Conservation (phyloP, 139 green algal species). For the Micractinium conductrix region DNA sequence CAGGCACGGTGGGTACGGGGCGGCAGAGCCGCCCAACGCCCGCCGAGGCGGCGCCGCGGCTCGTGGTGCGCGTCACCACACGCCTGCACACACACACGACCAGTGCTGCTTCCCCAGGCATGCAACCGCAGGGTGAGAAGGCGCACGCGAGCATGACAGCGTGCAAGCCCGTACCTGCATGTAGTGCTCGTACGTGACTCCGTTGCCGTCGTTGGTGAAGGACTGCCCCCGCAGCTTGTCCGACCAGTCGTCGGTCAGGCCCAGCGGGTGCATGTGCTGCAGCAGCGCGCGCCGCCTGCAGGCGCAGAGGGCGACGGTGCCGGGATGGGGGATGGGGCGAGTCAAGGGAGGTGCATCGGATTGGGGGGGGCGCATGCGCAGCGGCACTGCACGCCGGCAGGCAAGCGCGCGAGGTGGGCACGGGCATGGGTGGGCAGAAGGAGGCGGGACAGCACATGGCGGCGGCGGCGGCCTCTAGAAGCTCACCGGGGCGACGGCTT, state of each 20-base stretch:
- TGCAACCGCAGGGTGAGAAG: too few species aligned
- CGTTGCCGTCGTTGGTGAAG: conserved; percentile 68
- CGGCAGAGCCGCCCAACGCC: too few species aligned
- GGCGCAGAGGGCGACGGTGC: not conserved
- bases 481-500: conserved; percentile 62
- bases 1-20: too few species aligned
- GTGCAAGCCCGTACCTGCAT: conserved; percentile 76
- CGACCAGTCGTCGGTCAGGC: conserved; percentile 83
- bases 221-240: conserved; percentile 83
- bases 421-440: too few species aligned
- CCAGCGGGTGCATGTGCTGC: conserved; percentile 77
- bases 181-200: conserved; percentile 92
- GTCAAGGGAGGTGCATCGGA: not conserved
- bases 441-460: too few species aligned
- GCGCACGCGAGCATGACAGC: too few species aligned
- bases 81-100: too few species aligned
- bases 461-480: too few species aligned
- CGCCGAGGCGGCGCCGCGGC: too few species aligned
- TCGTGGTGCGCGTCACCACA: too few species aligned
- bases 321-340: not conserved
- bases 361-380: not conserved
- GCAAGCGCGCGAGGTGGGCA: not conserved
- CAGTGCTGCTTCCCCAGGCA: too few species aligned
- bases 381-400: not conserved
- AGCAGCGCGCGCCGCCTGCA: conserved; percentile 39